phyloP scores from a whole-genome alignment of 2,329 filamentous ascomycete species.

The Penicillium sp. region DNA sequence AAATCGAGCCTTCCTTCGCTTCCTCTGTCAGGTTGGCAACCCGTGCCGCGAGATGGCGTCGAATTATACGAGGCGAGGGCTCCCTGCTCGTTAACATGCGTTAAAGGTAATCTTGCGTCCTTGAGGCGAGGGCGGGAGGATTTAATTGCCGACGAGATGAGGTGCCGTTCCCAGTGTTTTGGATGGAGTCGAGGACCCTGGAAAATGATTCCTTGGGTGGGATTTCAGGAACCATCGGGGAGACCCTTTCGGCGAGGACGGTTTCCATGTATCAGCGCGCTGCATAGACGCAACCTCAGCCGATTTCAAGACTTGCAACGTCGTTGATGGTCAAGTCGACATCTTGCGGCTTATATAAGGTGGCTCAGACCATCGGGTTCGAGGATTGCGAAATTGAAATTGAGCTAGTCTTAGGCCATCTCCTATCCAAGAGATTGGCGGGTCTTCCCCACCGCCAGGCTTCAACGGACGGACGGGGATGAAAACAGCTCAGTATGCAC shows the following conservation, averaged over 20 bases:
- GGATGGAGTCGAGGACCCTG: not conserved
- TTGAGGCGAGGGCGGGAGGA: not conserved
- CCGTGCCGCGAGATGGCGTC: not conserved
- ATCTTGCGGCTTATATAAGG: not conserved
- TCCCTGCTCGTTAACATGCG: not conserved
- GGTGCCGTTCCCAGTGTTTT: not conserved
- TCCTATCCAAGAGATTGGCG: not conserved
- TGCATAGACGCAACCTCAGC: no score
- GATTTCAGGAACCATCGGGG: not conserved
- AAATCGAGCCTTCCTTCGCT: no score
- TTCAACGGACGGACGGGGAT: not conserved
- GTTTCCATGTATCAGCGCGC: no score
- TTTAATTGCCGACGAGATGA: not conserved
- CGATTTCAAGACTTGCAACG: not conserved
- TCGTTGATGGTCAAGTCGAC: not conserved
- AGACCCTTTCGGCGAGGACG: not conserved
- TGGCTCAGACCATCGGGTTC: not conserved
- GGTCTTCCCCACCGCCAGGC: not conserved
- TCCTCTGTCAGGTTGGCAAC: not conserved
- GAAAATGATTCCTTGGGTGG: not conserved
- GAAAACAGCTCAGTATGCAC: not conserved
- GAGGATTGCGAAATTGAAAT: not conserved
- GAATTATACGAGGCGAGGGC: not conserved
- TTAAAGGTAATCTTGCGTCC: not conserved
- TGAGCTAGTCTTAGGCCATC: not conserved